Base-by-base conservation (phyloP, 1,284 basidiomycete genomes). In the Ganoderma lingzhi region DNA sequence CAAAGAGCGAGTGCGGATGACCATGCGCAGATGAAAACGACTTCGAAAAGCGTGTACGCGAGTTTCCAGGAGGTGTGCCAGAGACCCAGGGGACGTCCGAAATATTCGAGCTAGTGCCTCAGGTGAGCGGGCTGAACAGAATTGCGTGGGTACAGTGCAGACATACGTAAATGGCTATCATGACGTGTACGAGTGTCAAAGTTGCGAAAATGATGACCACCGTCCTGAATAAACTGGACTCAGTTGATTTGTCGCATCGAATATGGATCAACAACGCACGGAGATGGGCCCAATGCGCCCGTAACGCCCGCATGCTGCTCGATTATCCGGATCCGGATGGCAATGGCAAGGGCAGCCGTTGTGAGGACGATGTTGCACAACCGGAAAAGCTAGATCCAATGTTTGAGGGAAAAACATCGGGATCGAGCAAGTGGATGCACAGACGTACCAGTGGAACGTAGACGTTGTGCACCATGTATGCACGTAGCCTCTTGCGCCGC, bases 1-100 rank as follows among this genome's bases (percentile, higher is more conserved):
- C 89, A 90, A 63, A 97, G 89, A 15, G 94, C 92, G 58, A 97
- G 86, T 41, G 93, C 91, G n/a, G 95, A 93, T 69, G 94, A 95
- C 95, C 96, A 97, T 28, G 93, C 88, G 80, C 94, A 96, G 71
- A 97, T 95, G 78, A 96, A 96, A 63, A 96, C 84, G 53, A 96
- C 91, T 83, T 96, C 95, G 60, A 88, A 85, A 56, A 95, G 86
- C 6, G 94, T 95, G 76, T 94, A 90, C 1, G 90, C 88, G 63
- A 95, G 86, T 80, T 96, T 96, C 66, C 83, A 87, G 42, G 93
- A 94, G 30, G 95, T 95, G 65, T 87, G 86, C 96, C 96, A 97
- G 39, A 97, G 84, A 15, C 96, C 96, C 55, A 97, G 86, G 3
- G 96, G 96, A 44, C 93, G 89, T 56, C 96, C 93, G 78, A 96